Evolutionary conservation across 2,329 filamentous ascomycete genomes (phyloP).

Genomic region (Talaromyces albobiverticillius): DNA sequence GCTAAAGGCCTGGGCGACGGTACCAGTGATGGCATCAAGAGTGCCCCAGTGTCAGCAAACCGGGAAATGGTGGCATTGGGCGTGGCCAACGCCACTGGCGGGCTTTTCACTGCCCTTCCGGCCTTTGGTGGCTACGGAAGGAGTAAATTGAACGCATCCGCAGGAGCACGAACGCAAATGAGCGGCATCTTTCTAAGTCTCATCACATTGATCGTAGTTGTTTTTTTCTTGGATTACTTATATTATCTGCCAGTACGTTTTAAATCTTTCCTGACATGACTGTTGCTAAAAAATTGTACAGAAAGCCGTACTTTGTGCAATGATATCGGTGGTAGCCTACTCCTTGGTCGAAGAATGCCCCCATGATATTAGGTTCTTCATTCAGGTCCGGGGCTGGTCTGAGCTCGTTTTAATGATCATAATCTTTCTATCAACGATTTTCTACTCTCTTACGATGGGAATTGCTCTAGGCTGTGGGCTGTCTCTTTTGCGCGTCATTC

Average conservation of each 20-base stretch:
- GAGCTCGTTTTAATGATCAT: constrained; percentile 84
- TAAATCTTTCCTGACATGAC: neutral
- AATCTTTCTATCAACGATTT: constrained; percentile 88
- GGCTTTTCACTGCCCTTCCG: constrained; percentile 87
- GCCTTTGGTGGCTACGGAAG: constrained; percentile 94
- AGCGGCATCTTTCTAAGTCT: constrained; percentile 82
- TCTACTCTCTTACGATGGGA: constrained; percentile 89
- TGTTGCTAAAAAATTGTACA: constrained; percentile 32
- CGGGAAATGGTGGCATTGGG: constrained; percentile 90
- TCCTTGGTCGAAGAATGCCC: constrained; percentile 94
- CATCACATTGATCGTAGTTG: constrained; percentile 75
- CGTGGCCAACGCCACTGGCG: constrained; percentile 83
- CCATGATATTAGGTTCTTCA: constrained; percentile 86
- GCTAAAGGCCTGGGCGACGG: constrained; percentile 78
- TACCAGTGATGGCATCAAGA: constrained; percentile 65
- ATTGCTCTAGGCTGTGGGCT: constrained; percentile 93
- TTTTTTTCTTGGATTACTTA: constrained; percentile 84
- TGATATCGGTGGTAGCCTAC: constrained; percentile 94
- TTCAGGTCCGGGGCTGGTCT: constrained; percentile 77
- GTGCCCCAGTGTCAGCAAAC: constrained; percentile 83
- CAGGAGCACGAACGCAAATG: constrained; percentile 90
- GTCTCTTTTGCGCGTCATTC: constrained; percentile 83
- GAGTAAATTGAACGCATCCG: constrained; percentile 91
- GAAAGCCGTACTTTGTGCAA: constrained; percentile 90
- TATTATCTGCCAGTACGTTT: constrained; percentile 84